phyloP scores from a whole-genome alignment of 179 eudicot species.

The Dionaea muscipula region DNA sequence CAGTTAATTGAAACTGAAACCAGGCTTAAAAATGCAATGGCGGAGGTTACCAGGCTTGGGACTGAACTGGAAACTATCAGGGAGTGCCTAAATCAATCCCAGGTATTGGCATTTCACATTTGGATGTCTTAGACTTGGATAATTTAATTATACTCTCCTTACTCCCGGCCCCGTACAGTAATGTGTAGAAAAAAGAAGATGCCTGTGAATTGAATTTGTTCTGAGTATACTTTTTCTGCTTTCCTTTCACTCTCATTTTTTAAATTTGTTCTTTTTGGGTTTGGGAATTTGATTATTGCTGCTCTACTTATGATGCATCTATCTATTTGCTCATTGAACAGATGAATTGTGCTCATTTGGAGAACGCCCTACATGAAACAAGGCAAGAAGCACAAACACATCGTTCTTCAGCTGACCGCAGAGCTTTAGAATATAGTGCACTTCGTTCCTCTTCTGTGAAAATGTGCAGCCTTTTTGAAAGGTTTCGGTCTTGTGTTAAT shows the following conservation, averaged over 20 bases:
- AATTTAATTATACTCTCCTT: too few relatives aligned
- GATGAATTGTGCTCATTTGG: conserved; percentile 97
- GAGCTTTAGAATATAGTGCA: conserved; percentile 80
- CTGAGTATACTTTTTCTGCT: too few relatives aligned
- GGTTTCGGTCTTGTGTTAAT: conserved; percentile 55
- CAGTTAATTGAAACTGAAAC: conserved; percentile 46
- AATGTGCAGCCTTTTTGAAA: conserved; percentile 76
- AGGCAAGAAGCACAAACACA: conserved; percentile 96
- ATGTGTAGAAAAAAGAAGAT: too few relatives aligned
- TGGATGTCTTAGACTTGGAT: too few relatives aligned
- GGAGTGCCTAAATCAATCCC: conserved; percentile 91
- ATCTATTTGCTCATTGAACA: conserved; percentile 15
- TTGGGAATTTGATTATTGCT: background rate
- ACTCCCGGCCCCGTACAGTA: too few relatives aligned
- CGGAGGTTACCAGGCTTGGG: conserved; percentile 59
- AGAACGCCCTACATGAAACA: conserved; percentile 91
- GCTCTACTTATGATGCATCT: background rate
- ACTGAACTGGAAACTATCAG: conserved; percentile 65
- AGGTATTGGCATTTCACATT: too few relatives aligned
- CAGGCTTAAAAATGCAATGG: conserved; percentile 39
- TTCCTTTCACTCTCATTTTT: too few relatives aligned
- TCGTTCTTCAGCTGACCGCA: conserved; percentile 87
- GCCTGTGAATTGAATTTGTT: too few relatives aligned
- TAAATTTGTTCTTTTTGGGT: too few relatives aligned
- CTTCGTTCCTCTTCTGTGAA: conserved; percentile 80